phyloP scores from a whole-genome alignment of 768 basidiomycete species.

The Kwoniella dendrophila region DNA sequence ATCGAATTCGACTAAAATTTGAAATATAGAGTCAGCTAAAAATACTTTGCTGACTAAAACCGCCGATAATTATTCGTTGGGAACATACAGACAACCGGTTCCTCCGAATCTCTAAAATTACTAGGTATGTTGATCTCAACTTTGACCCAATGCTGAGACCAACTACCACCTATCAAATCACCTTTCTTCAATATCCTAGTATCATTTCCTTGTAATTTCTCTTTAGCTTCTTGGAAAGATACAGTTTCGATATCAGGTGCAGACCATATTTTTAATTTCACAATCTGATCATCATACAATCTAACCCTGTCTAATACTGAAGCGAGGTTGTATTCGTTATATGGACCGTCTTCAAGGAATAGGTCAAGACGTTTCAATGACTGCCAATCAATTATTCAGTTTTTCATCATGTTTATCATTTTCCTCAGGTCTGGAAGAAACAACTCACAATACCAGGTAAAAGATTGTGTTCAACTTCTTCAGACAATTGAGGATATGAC shows the following conservation, averaged over 20 bases:
- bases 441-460: constrained; percentile 26
- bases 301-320: constrained; percentile 74
- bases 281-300: constrained; percentile 61
- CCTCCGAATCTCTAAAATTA: constrained; percentile 72
- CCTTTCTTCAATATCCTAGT: constrained; percentile 72
- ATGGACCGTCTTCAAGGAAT: constrained; percentile 70
- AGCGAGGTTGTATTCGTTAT: constrained; percentile 75
- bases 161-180: constrained; percentile 85
- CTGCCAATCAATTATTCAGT: no score
- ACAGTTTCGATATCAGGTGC: constrained; percentile 80
- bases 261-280: constrained; percentile 84
- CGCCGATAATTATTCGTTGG: background rate
- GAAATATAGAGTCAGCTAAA: background rate
- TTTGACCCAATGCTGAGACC: constrained; percentile 97
- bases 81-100: constrained; percentile 64
- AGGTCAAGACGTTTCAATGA: constrained; percentile 21
- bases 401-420: no score
- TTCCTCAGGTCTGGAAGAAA: background rate
- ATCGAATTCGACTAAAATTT: constrained; percentile 71
- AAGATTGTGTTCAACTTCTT: constrained; percentile 29
- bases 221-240: constrained; percentile 72
- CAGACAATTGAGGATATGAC: constrained; percentile 17
- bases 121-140: constrained; percentile 74
- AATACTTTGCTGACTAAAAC: background rate
- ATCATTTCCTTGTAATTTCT: background rate